phyloP scores from a whole-genome alignment of 331 rosid genomes.

The Cydonia oblonga region DNA sequence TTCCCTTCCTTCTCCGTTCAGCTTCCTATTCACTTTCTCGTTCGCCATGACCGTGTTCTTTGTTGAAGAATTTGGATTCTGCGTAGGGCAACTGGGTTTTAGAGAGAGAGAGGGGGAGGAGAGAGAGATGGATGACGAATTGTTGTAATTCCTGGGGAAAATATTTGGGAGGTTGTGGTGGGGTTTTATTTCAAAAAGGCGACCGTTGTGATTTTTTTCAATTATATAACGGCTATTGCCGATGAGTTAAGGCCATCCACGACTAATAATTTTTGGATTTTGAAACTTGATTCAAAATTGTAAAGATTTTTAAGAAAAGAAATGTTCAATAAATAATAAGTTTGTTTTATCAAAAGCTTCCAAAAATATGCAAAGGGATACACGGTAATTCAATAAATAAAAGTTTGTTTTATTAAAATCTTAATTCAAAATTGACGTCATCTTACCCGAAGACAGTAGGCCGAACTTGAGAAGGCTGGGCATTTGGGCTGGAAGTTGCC shows the following conservation, averaged over 20 bases:
- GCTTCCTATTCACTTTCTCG: background rate
- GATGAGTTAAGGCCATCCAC: too few species aligned
- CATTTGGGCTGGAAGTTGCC: too few species aligned
- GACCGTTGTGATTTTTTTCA: slow-evolving; percentile 10
- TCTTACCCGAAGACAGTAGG: too few species aligned
- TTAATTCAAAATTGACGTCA: too few species aligned
- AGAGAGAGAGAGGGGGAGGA: background rate
- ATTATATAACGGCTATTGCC: background rate
- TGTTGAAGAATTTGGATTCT: background rate
- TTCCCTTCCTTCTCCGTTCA: background rate
- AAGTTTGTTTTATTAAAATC: too few species aligned
- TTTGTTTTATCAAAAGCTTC: too few species aligned
- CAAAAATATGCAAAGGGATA: too few species aligned
- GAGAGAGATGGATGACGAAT: background rate
- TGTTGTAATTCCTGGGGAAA: background rate
- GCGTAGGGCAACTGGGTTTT: background rate
- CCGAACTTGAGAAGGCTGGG: too few species aligned
- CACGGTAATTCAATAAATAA: too few species aligned
- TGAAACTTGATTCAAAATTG: background rate
- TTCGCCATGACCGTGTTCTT: slow-evolving; percentile 20
- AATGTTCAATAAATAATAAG: too few species aligned
- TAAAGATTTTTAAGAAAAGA: too few species aligned
- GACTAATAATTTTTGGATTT: too few species aligned
- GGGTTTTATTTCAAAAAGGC: slow-evolving; percentile 18
- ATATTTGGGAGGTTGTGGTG: background rate